Conservation (phyloP, 73 alveolate species). For the Tetrahymena borealis region DNA sequence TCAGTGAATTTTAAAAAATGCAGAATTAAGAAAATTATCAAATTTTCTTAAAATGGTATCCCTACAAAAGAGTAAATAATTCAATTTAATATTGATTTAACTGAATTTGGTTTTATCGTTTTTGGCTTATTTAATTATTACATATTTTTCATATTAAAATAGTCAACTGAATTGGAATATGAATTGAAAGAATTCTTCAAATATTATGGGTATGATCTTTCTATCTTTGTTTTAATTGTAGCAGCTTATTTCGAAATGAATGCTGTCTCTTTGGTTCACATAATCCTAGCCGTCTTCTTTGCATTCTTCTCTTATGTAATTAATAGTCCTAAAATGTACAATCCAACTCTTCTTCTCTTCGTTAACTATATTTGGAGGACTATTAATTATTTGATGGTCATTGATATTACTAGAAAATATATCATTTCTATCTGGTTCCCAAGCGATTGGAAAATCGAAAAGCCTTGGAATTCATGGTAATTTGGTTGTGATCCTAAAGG, state of each 20-base stretch:
- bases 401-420: conserved; percentile 32
- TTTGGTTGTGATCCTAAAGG: conserved; percentile 12
- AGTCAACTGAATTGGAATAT: neutral
- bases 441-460: conserved; percentile 18
- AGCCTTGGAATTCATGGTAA: conserved; percentile 29
- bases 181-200: neutral
- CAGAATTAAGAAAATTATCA: neutral
- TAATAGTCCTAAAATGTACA: neutral
- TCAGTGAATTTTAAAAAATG: neutral
- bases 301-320: conserved; percentile 5
- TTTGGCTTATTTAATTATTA: neutral
- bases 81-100: neutral
- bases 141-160: neutral
- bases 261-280: conserved; percentile 24
- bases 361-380: conserved; percentile 16
- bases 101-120: neutral
- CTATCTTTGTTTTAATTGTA: conserved; percentile 10
- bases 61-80: neutral
- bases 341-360: neutral
- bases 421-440: conserved; percentile 30
- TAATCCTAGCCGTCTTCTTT: conserved; percentile 21
- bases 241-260: conserved; percentile 35
- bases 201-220: conserved; percentile 20
- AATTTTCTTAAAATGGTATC: neutral
- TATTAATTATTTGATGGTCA: conserved; percentile 4